phyloP scores from a whole-genome alignment of 2,329 filamentous ascomycete genomes.

The Gaeumannomyces sp. region DNA sequence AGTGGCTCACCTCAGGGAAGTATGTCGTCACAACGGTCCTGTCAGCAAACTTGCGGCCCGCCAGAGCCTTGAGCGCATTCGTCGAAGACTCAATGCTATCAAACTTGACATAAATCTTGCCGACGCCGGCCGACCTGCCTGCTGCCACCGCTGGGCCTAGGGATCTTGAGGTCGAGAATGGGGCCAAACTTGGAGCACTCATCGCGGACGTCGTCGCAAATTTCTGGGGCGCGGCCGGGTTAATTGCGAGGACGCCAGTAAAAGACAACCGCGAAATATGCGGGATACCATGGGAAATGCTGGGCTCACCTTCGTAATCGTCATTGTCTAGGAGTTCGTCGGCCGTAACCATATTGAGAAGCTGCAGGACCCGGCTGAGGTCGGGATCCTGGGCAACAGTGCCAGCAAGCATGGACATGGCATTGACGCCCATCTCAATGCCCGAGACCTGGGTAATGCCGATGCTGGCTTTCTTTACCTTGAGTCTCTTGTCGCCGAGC shows the following conservation, averaged over 20 bases:
- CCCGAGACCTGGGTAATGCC: conserved; percentile 89
- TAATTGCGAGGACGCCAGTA: conserved; percentile 22
- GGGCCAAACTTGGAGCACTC: conserved; percentile 89
- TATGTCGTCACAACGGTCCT: conserved; percentile 94
- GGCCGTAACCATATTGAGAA: conserved; percentile 97
- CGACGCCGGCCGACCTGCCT: conserved; percentile 82
- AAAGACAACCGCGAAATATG: no score
- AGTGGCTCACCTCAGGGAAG: conserved; percentile 72
- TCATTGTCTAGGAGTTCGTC: conserved; percentile 92
- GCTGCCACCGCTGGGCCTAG: conserved; percentile 75
- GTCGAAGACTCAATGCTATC: conserved; percentile 70
- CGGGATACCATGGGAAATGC: neutral
- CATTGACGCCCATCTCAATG: conserved; percentile 91
- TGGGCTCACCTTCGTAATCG: conserved; percentile 77
- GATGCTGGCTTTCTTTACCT: conserved; percentile 82
- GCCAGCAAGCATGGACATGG: conserved; percentile 95
- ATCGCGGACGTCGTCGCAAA: conserved; percentile 86
- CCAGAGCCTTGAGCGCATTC: conserved; percentile 81
- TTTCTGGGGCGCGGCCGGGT: conserved; percentile 57
- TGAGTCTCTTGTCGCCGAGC: conserved; percentile 78
- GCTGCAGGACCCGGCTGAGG: conserved; percentile 75
- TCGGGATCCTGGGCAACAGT: conserved; percentile 76
- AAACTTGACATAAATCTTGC: conserved; percentile 97
- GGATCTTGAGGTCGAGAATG: conserved; percentile 86
- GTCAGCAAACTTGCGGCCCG: conserved; percentile 92